phyloP scores from a whole-genome alignment of 139 green algal genomes.

The Tetratostichococcus sp. region DNA sequence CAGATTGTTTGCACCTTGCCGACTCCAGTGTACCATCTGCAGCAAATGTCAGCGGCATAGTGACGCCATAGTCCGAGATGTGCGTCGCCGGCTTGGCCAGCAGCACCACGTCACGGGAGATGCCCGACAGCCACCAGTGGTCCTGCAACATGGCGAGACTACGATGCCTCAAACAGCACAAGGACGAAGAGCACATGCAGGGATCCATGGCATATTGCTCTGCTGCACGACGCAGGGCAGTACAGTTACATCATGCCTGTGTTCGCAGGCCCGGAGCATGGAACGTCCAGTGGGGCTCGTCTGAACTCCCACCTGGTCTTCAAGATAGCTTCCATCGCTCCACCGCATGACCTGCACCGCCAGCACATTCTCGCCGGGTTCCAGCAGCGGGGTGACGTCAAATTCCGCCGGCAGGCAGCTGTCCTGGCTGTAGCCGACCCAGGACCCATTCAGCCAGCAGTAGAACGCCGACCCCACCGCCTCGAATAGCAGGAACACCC shows the following conservation, averaged over 20 bases:
- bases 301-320: constrained; percentile 85
- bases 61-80: constrained; percentile 67
- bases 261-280: no score
- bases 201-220: no score
- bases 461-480: constrained; percentile 85
- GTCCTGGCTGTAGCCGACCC: constrained; percentile 89
- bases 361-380: constrained; percentile 50
- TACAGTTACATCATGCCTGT: no score
- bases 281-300: no score
- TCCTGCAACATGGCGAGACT: no score
- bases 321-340: constrained; percentile 94
- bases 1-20: constrained; percentile 25
- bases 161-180: no score
- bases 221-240: no score
- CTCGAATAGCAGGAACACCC: constrained; percentile 78
- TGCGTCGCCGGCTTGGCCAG: constrained; percentile 52
- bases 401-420: constrained; percentile 89
- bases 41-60: constrained; percentile 54
- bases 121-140: constrained; percentile 92
- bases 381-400: constrained; percentile 68
- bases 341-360: constrained; percentile 79
- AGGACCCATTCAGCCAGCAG: constrained; percentile 85
- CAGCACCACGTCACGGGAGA: constrained; percentile 75
- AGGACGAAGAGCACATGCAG: no score
- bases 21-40: constrained; percentile 1